Base-by-base conservation (phyloP, 176 grass and related monocot species). In the Triticum dicoccoides region DNA sequence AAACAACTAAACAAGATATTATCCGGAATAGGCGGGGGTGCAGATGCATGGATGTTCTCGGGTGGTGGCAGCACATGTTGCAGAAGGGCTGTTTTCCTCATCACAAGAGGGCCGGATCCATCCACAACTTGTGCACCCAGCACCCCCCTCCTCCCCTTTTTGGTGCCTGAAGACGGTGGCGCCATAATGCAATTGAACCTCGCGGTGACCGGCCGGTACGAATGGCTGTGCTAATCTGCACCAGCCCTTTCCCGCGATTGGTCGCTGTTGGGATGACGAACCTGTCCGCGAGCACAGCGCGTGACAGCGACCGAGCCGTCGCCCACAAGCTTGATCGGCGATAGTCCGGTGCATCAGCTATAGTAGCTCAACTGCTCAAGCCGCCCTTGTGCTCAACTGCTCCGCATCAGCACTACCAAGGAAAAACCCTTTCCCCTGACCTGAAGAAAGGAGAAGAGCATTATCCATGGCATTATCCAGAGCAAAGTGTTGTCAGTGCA, bases 401-500 rank as follows among this genome's bases (percentile, higher is more conserved):
- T 73, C 18, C 21, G 54, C 54, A 58, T 0, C 17, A 58, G 54
- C 54, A 58, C 52, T 58, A 20, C 2, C 17, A 0, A 56, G 52
- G 52, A 20, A 56, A 18, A 56, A 17, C 0, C 52, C 11, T 21
- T 70, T 70, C 8, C 0, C 34, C 68, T 70, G 39, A 70, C 34
- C 33, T 70, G 68, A 70, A 38, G 4, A 39, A 27, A 75, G 32
- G 14, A 73, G 8, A 29, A 29, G 12, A 62, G 59, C 44, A 58
- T 37, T 58, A 84, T 84, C 81, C 87, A 47, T 68, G 37, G 2
- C 47, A 86, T 18, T 30, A n/a, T n/a, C n/a, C n/a, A n/a, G n/a
- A 76, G 83, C 80, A 84, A 89, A 91, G 80, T 80, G 80, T 29
- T 80, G 80, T 71, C 62, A 87, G 91, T 90, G 91, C 76, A 81